Percentiles rank a stretch among this genome's conserved stretches.
Evolutionary conservation across 139 green algal species (phyloP).

Genomic region (Chara braunii): DNA sequence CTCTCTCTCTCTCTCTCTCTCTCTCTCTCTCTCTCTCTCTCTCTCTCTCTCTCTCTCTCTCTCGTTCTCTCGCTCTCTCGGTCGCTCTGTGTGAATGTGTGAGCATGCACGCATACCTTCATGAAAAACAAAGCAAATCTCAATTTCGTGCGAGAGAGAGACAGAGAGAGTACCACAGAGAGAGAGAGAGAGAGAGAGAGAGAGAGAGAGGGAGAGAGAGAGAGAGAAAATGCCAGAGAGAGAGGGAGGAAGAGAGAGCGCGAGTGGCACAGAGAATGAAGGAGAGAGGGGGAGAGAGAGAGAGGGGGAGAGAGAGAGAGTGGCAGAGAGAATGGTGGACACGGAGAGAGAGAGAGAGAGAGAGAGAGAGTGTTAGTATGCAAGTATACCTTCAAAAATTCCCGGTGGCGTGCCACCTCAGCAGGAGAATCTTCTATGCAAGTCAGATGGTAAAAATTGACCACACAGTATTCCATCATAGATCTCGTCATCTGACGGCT

Average conservation of each 20-base stretch:
- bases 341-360: background rate
- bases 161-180: too few relatives aligned
- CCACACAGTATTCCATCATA: conserved; percentile 43
- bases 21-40: too few relatives aligned
- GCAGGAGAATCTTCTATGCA: conserved; percentile 50
- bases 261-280: background rate
- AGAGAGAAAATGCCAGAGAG: background rate
- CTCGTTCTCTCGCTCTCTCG: too few relatives aligned
- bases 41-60: too few relatives aligned
- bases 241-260: background rate
- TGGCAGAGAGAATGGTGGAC: background rate
- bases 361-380: background rate
- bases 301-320: background rate
- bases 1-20: too few relatives aligned
- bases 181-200: too few relatives aligned
- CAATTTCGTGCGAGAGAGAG: too few relatives aligned
- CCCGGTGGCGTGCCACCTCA: conserved; percentile 42
- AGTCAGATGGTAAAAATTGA: conserved; percentile 94
- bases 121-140: too few relatives aligned
- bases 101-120: too few relatives aligned
- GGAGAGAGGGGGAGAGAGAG: background rate
- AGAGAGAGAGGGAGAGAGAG: background rate
- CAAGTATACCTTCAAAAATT: conserved; percentile 43
- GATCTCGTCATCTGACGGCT: too few relatives aligned
- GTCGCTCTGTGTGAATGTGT: too few relatives aligned